Evolutionary conservation across 2,329 filamentous ascomycete genomes (phyloP).

Genomic region (Sclerotinia borealis): DNA sequence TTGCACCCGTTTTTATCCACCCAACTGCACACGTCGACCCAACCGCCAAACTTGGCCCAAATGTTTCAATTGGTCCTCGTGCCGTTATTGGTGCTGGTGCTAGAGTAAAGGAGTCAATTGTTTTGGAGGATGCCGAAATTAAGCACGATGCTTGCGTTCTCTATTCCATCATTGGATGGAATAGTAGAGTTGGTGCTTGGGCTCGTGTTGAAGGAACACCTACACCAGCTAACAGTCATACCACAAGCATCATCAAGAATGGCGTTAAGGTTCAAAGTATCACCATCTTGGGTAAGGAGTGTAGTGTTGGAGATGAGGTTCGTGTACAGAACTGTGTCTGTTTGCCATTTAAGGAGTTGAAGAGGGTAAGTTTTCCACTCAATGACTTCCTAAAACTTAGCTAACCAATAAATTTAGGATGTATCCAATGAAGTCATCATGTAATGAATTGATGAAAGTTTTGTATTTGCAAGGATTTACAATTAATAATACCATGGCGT

Average conservation of each 20-base stretch:
- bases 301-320: slow-evolving; percentile 85
- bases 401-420: slow-evolving; percentile 51
- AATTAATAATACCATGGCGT: slow-evolving; percentile 1
- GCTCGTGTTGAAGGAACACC: slow-evolving; percentile 94
- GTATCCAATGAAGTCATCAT: slow-evolving; percentile 87
- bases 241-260: slow-evolving; percentile 93
- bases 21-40: slow-evolving; percentile 85
- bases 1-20: slow-evolving; percentile 93
- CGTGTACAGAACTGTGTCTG: slow-evolving; percentile 97
- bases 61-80: slow-evolving; percentile 92
- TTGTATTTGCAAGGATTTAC: not conserved
- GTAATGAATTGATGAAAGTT: slow-evolving; percentile 43
- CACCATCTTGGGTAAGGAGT: slow-evolving; percentile 96
- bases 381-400: slow-evolving; percentile 15
- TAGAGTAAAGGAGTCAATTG: slow-evolving; percentile 91
- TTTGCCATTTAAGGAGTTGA: slow-evolving; percentile 95
- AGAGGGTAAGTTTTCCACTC: slow-evolving; percentile 67
- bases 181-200: slow-evolving; percentile 94
- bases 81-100: slow-evolving; percentile 78
- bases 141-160: slow-evolving; percentile 95
- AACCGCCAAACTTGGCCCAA: slow-evolving; percentile 92
- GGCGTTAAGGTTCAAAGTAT: slow-evolving; percentile 98
- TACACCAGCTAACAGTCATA: slow-evolving; percentile 79
- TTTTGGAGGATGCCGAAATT: slow-evolving; percentile 90
- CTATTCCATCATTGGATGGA: slow-evolving; percentile 96